Base-by-base conservation (phyloP, 495 filamentous ascomycete species). In the Coniosporium apollinis region DNA sequence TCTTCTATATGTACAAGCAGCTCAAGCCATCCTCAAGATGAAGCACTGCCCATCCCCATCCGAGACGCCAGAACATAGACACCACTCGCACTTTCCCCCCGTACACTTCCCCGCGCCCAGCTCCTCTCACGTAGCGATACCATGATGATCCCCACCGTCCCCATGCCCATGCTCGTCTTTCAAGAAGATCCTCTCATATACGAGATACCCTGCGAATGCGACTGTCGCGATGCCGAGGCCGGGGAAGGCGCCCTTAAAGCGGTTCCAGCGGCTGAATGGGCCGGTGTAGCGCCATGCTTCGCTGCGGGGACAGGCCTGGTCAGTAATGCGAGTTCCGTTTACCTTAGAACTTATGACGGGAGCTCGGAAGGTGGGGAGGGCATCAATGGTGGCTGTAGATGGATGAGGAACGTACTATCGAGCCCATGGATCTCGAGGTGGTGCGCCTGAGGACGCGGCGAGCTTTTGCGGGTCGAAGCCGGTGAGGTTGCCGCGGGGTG, bases 261-360 rank as follows among this genome's bases (percentile, higher is more conserved):
- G 81, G 62, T 91, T 87, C 56, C 59, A 79, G 35, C 87, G 71
- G 38, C 74, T 75, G 68, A 94, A 96, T 28, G 73, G 77, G 45
- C 86, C 91, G 31, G 72, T 73, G 64, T 91, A 94, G 48, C 89
- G 74, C 89, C 89, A 97, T 53, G 79, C 65, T 60, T 97, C 89
- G 42, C 89, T 97, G 55, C 16, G n/a, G n/a, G n/a, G n/a, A n/a
- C n/a, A n/a, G 31, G 29, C 25, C 16, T 36, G 35, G 33, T 43
- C 18, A 7, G 31, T 6, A 26, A 20, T 8, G n/a, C n/a, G n/a
- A n/a, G n/a, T n/a, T n/a, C n/a, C n/a, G n/a, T n/a, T n/a, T n/a
- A n/a, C n/a, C n/a, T n/a, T n/a, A n/a, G n/a, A n/a, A n/a, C 8
- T 26, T 26, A 26, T 7, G 24, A 13, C 24, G 24, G 24, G 7